Evolutionary conservation across 345 rosid genomes (phyloP).

Genomic region (Xanthoceras sorbifolium): DNA sequence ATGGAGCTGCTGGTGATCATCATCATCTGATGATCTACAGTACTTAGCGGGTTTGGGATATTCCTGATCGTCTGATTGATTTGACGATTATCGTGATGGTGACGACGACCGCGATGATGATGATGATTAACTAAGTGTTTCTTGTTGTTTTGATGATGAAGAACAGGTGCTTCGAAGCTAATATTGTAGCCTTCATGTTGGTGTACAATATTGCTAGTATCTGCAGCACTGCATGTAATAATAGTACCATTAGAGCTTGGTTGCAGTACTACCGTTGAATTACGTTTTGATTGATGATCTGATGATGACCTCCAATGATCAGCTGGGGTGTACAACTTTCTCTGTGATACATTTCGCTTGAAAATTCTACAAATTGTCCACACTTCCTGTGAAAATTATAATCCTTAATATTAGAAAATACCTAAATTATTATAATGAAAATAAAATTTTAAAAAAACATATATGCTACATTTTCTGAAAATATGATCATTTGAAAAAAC

Average conservation of each 20-base stretch:
- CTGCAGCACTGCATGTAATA: conserved; percentile 21
- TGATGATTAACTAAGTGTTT: not conserved
- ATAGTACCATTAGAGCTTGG: conserved; percentile 22
- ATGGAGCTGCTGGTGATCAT: not conserved
- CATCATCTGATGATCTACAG: not conserved
- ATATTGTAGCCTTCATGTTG: conserved; percentile 42
- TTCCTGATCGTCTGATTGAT: not conserved
- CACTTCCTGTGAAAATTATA: conserved; percentile 75
- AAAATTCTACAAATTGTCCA: conserved; percentile 86
- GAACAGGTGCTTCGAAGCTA: conserved; percentile 41
- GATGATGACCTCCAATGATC: conserved; percentile 65
- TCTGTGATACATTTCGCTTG: conserved; percentile 54
- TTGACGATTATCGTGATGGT: not conserved
- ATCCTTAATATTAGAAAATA: too few species aligned
- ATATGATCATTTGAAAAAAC: too few species aligned
- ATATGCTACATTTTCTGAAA: too few species aligned
- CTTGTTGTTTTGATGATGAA: conserved; percentile 23
- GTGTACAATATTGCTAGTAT: conserved; percentile 16
- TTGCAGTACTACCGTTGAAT: conserved; percentile 6
- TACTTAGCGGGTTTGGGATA: not conserved
- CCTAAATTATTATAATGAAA: too few species aligned
- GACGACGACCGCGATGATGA: not conserved
- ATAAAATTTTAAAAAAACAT: too few species aligned
- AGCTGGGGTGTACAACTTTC: conserved; percentile 47
- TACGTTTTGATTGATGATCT: conserved; percentile 9